Conservation (phyloP, 2,329 filamentous ascomycete species). For the Aspergillus carbonarius region DNA sequence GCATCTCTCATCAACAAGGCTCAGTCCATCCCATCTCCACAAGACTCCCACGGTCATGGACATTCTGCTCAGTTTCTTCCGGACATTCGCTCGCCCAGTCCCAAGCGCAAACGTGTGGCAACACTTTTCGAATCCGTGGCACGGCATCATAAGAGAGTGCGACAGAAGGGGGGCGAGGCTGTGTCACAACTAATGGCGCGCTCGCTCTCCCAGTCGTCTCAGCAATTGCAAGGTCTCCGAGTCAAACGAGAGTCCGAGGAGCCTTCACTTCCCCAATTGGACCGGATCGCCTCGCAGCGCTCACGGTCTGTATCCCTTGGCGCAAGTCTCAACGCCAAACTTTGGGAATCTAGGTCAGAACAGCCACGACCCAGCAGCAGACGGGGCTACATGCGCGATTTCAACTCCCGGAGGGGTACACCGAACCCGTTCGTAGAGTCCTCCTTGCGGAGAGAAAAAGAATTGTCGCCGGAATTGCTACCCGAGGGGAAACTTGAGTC, state of each 20-base stretch:
- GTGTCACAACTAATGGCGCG: constrained; percentile 43
- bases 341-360: constrained; percentile 18
- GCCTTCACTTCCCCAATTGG: constrained; percentile 26
- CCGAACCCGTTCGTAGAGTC: constrained; percentile 29
- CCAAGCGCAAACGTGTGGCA: constrained; percentile 45
- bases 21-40: constrained; percentile 34
- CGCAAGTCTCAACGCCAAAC: constrained; percentile 24
- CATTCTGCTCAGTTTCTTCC: constrained; percentile 38
- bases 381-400: constrained; percentile 18
- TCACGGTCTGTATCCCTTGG: constrained; percentile 37
- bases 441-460: constrained; percentile 11
- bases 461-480: constrained; percentile 15
- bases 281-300: constrained; percentile 29
- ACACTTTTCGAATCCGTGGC: constrained; percentile 43
- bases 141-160: constrained; percentile 42
- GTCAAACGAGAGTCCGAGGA: constrained; percentile 41
- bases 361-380: constrained; percentile 23
- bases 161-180: constrained; percentile 40
- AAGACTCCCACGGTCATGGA: constrained; percentile 21
- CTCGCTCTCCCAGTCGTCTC: constrained; percentile 28
- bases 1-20: constrained; percentile 33
- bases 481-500: constrained; percentile 19
- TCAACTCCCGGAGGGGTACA: constrained; percentile 17
- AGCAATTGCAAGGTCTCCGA: constrained; percentile 31
- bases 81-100: constrained; percentile 39